These are phyloP conservation scores for Stropharia rugosoannulata DNA, from an alignment of 768 basidiomycete genomes.

Conservation along the genomic window DNA sequence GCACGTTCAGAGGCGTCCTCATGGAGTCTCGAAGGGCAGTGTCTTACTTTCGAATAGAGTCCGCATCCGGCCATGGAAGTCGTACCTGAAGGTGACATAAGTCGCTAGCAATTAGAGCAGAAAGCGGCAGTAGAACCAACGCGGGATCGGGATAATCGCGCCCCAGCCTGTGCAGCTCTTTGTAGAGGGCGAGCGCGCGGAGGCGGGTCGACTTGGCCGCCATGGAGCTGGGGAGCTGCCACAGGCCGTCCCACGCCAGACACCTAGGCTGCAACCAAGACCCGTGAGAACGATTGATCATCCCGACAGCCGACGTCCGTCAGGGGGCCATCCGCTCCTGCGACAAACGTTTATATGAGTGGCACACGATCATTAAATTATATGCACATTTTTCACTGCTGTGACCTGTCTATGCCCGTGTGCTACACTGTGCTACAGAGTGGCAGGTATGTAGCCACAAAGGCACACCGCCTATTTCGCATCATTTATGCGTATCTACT, in stretches of 20 bases:
- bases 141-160: conserved; percentile 81
- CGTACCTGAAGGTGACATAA: conserved; percentile 49
- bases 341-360: conserved; percentile 2
- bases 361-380: no score
- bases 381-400: no score
- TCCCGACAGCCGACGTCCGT: background rate
- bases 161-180: conserved; percentile 78
- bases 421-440: no score
- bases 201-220: conserved; percentile 51
- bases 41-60: conserved; percentile 72
- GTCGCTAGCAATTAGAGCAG: conserved; percentile 1
- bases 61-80: conserved; percentile 74
- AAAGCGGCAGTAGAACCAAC: conserved; percentile 41
- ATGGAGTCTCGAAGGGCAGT: background rate
- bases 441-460: no score
- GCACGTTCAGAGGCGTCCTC: background rate
- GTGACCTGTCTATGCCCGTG: no score
- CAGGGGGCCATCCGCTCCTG: background rate
- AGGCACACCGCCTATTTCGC: no score
- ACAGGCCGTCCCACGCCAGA: background rate
- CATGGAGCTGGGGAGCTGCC: conserved; percentile 30
- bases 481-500: no score
- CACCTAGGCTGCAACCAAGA: background rate
- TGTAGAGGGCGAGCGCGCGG: conserved; percentile 74
- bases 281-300: background rate